Conservation (phyloP, 202 grass and related monocot genomes). For the Carex arenaria region DNA sequence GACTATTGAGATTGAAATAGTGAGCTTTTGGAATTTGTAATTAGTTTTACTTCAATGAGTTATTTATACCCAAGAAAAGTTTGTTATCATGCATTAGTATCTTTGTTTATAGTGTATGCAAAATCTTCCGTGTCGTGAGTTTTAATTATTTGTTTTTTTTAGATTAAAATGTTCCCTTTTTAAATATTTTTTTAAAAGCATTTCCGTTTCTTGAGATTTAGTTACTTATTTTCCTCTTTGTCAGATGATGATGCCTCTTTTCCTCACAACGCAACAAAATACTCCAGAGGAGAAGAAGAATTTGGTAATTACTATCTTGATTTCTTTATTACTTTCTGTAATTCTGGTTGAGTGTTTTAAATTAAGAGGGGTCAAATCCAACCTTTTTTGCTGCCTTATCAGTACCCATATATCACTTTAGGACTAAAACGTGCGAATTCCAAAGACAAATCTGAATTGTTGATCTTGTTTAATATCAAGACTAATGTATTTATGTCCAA, state of each 20-base stretch:
- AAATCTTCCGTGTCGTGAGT: neutral
- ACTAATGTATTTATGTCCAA: neutral
- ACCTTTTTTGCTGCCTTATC: neutral
- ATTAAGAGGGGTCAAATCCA: neutral
- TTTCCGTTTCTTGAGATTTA: neutral
- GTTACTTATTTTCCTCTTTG: neutral
- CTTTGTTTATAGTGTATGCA: neutral
- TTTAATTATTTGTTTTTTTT: neutral
- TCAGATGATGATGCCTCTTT: slow-evolving; percentile 20
- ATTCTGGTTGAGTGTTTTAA: neutral
- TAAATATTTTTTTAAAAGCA: too few relatives aligned
- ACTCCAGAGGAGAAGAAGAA: slow-evolving; percentile 8
- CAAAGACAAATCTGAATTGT: neutral
- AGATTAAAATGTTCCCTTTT: neutral
- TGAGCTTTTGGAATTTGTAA: too few relatives aligned
- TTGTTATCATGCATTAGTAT: neutral
- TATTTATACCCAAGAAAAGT: neutral
- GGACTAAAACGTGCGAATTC: neutral
- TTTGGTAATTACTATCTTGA: slow-evolving; percentile 20
- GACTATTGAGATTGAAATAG: neutral
- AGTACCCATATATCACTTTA: neutral
- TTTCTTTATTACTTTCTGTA: neutral
- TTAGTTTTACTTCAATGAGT: neutral
- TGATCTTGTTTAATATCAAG: slow-evolving; percentile 1
- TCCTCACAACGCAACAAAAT: neutral